These are phyloP conservation scores for Hypoxylon sp. DNA, from an alignment of 2,329 filamentous ascomycete genomes.

Conservation along the genomic window DNA sequence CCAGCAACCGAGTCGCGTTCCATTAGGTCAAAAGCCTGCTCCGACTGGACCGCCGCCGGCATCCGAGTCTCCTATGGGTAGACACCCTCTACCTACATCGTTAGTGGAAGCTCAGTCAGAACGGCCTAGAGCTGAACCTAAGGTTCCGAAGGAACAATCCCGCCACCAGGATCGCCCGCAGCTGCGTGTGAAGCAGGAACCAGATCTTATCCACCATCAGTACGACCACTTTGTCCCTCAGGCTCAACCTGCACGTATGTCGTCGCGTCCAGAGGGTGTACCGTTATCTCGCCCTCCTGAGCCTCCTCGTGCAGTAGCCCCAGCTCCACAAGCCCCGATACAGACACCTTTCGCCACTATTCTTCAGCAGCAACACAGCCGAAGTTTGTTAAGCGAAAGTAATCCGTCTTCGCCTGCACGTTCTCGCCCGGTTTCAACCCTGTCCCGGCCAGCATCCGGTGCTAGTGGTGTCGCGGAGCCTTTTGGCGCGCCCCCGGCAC, in stretches of 20 bases:
- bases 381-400: slow-evolving; percentile 60
- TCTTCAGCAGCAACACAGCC: slow-evolving; percentile 59
- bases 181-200: slow-evolving; percentile 66
- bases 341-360: slow-evolving; percentile 57
- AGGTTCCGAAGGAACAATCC: slow-evolving; percentile 53
- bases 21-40: slow-evolving; percentile 51
- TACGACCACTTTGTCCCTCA: slow-evolving; percentile 63
- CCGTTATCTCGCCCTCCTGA: slow-evolving; percentile 61
- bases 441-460: slow-evolving; percentile 52
- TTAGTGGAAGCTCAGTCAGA: slow-evolving; percentile 53
- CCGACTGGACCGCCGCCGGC: slow-evolving; percentile 50
- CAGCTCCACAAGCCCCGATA: slow-evolving; percentile 54
- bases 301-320: slow-evolving; percentile 57
- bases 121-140: slow-evolving; percentile 53
- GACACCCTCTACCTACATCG: slow-evolving; percentile 53
- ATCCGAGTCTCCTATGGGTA: slow-evolving; percentile 48
- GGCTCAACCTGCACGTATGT: slow-evolving; percentile 57
- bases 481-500: slow-evolving; percentile 55
- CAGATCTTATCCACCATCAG: slow-evolving; percentile 61
- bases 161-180: slow-evolving; percentile 53
- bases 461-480: slow-evolving; percentile 52
- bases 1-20: slow-evolving; percentile 53
- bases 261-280: slow-evolving; percentile 59
- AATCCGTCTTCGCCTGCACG: slow-evolving; percentile 59
- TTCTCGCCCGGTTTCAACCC: slow-evolving; percentile 53